Evolutionary conservation across 208 protist genomes (phyloP).

Genomic region (Leishmania tarentolae): DNA sequence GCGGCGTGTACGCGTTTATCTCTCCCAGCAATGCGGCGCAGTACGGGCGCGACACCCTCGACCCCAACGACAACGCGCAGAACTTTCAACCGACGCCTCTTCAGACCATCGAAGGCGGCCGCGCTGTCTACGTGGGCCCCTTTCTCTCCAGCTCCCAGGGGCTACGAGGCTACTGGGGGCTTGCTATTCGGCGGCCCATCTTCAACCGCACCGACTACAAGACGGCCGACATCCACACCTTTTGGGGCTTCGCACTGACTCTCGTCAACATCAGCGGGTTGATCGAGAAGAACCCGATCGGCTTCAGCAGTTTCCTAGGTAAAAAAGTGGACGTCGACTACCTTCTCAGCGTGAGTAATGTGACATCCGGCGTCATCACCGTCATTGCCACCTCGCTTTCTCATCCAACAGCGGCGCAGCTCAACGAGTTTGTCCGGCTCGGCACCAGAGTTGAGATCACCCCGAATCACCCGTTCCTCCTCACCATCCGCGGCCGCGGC

Average conservation of each 20-base stretch:
- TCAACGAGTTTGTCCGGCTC: background rate
- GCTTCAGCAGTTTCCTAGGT: background rate
- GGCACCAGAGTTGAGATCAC: slow-evolving; percentile 5
- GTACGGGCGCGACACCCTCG: background rate
- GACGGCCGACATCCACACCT: slow-evolving; percentile 16
- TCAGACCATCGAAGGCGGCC: slow-evolving; percentile 14
- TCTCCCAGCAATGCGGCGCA: background rate
- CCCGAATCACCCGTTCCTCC: slow-evolving; percentile 9
- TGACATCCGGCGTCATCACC: background rate
- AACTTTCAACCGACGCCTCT: background rate
- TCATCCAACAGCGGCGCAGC: background rate
- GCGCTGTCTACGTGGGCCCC: slow-evolving; percentile 28
- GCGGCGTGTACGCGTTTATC: background rate
- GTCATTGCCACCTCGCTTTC: background rate
- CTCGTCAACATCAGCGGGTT: slow-evolving; percentile 42
- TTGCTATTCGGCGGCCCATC: slow-evolving; percentile 50
- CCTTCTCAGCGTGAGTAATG: background rate
- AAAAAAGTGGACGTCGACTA: background rate
- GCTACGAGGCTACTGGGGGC: slow-evolving; percentile 23
- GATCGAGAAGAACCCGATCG: slow-evolving; percentile 11
- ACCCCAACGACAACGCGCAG: background rate
- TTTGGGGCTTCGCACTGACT: slow-evolving; percentile 75
- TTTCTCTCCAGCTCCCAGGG: background rate
- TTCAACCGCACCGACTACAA: slow-evolving; percentile 37
- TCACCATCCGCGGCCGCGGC: slow-evolving; percentile 12